Conservation (phyloP, 2,329 filamentous ascomycete species). For the Cladophialophora bantiana region DNA sequence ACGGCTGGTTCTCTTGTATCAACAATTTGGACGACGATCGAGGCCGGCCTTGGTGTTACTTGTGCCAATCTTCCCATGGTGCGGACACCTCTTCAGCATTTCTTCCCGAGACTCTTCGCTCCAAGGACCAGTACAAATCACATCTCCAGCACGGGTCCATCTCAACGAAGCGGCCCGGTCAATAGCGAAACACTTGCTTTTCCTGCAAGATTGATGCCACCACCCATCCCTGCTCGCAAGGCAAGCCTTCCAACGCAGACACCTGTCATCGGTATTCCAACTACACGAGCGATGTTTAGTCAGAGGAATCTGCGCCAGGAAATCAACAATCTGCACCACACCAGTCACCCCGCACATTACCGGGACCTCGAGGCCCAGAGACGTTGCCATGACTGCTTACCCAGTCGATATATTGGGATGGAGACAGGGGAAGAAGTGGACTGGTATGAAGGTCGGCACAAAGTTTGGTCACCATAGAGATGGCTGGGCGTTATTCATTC, state of each 20-base stretch:
- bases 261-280: background rate
- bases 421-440: background rate
- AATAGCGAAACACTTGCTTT: conserved; percentile 15
- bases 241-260: conserved; percentile 18
- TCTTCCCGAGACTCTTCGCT: conserved; percentile 34
- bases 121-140: conserved; percentile 23
- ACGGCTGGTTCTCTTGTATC: conserved; percentile 43
- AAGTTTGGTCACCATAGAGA: conserved; percentile 6
- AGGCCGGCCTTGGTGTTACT: conserved; percentile 48
- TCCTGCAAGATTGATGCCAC: conserved; percentile 10
- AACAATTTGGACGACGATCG: conserved; percentile 50
- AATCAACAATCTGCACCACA: background rate
- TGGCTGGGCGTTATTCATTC: background rate
- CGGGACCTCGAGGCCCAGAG: background rate
- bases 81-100: conserved; percentile 42
- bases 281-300: background rate
- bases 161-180: conserved; percentile 14
- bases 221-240: background rate
- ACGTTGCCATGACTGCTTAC: background rate
- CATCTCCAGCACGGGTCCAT: conserved; percentile 17
- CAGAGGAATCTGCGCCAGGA: background rate
- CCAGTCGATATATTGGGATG: background rate
- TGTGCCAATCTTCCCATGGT: conserved; percentile 51
- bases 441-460: conserved; percentile 8
- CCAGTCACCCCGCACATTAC: background rate